Evolutionary conservation across 2,329 filamentous ascomycete genomes (phyloP).

Genomic region (Didymella pomorum): DNA sequence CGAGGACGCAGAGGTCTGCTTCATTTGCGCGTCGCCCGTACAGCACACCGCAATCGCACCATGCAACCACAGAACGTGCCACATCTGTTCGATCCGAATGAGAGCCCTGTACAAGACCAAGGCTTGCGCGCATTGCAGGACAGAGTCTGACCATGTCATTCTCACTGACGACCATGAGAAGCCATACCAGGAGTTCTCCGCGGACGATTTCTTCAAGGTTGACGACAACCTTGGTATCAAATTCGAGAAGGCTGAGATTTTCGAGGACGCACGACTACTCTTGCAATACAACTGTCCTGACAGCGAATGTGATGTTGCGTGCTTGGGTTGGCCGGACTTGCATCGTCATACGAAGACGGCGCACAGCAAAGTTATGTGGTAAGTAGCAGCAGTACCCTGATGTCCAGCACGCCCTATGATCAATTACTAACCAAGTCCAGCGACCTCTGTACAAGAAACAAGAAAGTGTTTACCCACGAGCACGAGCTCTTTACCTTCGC

Average conservation of each 20-base stretch:
- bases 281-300: conserved; percentile 96
- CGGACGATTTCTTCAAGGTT: conserved; percentile 75
- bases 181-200: conserved; percentile 82
- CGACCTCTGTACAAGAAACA: conserved; percentile 90
- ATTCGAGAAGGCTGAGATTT: conserved; percentile 88
- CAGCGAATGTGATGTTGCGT: conserved; percentile 81
- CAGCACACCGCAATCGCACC: conserved; percentile 88
- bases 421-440: conserved; percentile 48
- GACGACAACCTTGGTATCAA: conserved; percentile 90
- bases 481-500: conserved; percentile 87
- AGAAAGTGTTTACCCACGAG: conserved; percentile 98
- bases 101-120: conserved; percentile 95
- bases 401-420: conserved; percentile 3
- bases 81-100: conserved; percentile 92
- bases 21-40: conserved; percentile 93
- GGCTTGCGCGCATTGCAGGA: conserved; percentile 94
- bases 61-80: conserved; percentile 95
- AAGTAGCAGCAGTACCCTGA: conserved; percentile 39
- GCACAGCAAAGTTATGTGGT: conserved; percentile 88
- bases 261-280: conserved; percentile 86
- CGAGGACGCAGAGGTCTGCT: conserved; percentile 77
- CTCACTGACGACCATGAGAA: conserved; percentile 88
- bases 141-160: conserved; percentile 80
- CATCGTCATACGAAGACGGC: conserved; percentile 81
- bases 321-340: conserved; percentile 79